These are phyloP conservation scores for Echinosophora koreensis DNA, from an alignment of 306 rosid genomes.

Conservation along the genomic window DNA sequence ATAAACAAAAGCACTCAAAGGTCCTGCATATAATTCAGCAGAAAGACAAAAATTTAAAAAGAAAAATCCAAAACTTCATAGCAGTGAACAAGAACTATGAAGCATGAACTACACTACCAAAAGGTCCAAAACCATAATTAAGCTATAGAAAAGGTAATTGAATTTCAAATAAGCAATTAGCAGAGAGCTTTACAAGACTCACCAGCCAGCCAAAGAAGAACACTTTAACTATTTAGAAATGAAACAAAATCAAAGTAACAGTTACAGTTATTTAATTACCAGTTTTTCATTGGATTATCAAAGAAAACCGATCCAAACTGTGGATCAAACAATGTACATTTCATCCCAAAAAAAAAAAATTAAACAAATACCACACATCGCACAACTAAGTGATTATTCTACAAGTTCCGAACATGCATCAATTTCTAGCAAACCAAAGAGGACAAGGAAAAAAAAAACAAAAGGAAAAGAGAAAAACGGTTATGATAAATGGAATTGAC, in stretches of 20 bases:
- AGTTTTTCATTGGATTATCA: neutral
- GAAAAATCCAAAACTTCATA: neutral
- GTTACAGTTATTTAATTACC: neutral
- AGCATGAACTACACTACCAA: neutral
- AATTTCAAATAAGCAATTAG: conserved; percentile 20
- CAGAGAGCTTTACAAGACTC: conserved; percentile 1
- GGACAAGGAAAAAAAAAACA: neutral
- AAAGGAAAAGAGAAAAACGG: neutral
- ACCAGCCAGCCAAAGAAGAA: neutral
- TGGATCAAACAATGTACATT: conserved; percentile 28
- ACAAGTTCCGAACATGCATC: neutral
- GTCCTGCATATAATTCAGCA: neutral
- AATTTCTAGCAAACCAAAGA: conserved; percentile 29
- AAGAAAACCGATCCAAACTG: conserved; percentile 19
- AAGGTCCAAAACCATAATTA: conserved; percentile 18
- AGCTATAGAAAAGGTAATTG: conserved; percentile 2
- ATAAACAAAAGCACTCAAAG: conserved; percentile 11
- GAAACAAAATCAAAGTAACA: neutral
- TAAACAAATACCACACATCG: neutral
- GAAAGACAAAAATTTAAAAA: neutral
- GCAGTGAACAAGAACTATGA: neutral
- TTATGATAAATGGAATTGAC: conserved; percentile 50
- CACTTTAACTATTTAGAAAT: conserved; percentile 1
- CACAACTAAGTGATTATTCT: conserved; percentile 8
- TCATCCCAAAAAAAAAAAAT: conserved; percentile 5